Evolutionary conservation across 768 basidiomycete species (phyloP).

Genomic region (Pholiota microspora): DNA sequence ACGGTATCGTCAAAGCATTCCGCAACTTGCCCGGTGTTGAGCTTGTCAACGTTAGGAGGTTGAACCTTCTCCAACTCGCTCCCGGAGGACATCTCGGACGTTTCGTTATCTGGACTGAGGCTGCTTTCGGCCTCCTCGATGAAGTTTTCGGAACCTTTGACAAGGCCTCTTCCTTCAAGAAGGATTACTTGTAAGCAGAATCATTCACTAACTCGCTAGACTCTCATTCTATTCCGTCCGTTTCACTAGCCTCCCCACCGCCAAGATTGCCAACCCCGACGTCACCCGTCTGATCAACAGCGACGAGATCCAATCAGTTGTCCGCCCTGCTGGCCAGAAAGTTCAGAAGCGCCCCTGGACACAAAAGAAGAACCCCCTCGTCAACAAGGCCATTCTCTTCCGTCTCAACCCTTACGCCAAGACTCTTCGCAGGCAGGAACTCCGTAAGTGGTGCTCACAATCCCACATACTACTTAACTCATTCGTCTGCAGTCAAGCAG

Average conservation of each 20-base stretch:
- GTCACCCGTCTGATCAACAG: constrained; percentile 98
- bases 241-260: constrained; percentile 71
- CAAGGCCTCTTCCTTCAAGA: constrained; percentile 82
- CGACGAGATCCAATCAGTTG: constrained; percentile 95
- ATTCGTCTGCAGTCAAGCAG: constrained; percentile 62
- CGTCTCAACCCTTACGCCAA: constrained; percentile 99
- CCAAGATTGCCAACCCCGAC: constrained; percentile 97
- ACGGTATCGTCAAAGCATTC: constrained; percentile 98
- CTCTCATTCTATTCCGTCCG: neutral
- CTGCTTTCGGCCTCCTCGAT: constrained; percentile 89
- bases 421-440: constrained; percentile 84
- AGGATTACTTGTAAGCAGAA: constrained; percentile 72
- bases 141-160: constrained; percentile 95
- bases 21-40: constrained; percentile 99
- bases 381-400: constrained; percentile 94
- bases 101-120: constrained; percentile 99
- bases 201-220: neutral
- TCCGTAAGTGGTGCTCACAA: constrained; percentile 54
- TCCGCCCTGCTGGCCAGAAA: constrained; percentile 86
- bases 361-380: constrained; percentile 98
- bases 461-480: constrained; percentile 2
- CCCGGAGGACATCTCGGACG: constrained; percentile 99
- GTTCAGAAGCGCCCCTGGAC: constrained; percentile 93
- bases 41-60: constrained; percentile 86
- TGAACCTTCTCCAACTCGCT: constrained; percentile 98